phyloP scores from a whole-genome alignment of 208 protist genomes.

The Trypanosoma melophagium region DNA sequence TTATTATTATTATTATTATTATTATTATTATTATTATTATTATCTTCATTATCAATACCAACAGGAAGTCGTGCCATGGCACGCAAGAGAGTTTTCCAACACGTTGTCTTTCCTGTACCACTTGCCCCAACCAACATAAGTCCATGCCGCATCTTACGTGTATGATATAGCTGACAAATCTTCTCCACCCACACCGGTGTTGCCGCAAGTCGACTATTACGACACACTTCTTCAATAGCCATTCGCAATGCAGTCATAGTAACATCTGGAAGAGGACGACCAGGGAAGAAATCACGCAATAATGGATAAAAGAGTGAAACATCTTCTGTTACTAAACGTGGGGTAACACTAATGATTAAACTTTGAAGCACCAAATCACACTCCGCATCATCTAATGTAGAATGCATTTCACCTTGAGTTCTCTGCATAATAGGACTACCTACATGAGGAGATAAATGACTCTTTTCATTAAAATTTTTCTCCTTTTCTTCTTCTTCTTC shows the following conservation, averaged over 20 bases:
- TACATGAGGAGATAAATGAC: too few relatives aligned
- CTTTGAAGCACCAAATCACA: constrained; percentile 89
- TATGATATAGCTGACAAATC: constrained; percentile 97
- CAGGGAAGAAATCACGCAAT: constrained; percentile 97
- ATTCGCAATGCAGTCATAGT: constrained; percentile 54
- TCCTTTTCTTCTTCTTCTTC: too few relatives aligned
- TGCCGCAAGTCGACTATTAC: constrained; percentile 54
- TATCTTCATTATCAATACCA: too few relatives aligned
- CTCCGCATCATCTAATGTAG: constrained; percentile 66
- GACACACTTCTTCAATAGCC: constrained; percentile 83
- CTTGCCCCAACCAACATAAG: constrained; percentile 99
- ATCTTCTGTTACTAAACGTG: constrained; percentile 97
- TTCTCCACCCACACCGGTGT: constrained; percentile 95
- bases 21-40: too few relatives aligned
- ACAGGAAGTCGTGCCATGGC: constrained; percentile 82
- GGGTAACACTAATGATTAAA: constrained; percentile 96
- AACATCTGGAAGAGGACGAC: constrained; percentile 46
- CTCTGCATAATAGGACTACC: too few relatives aligned
- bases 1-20: constrained; percentile 51
- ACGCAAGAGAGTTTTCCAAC: constrained; percentile 94
- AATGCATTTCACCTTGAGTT: background rate
- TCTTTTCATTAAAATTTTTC: too few relatives aligned
- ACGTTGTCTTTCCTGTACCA: constrained; percentile 97
- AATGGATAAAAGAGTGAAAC: constrained; percentile 94
- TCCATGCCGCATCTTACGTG: constrained; percentile 97